Base-by-base conservation (phyloP, 2,329 filamentous ascomycete genomes). In the Aureobasidium lini region DNA sequence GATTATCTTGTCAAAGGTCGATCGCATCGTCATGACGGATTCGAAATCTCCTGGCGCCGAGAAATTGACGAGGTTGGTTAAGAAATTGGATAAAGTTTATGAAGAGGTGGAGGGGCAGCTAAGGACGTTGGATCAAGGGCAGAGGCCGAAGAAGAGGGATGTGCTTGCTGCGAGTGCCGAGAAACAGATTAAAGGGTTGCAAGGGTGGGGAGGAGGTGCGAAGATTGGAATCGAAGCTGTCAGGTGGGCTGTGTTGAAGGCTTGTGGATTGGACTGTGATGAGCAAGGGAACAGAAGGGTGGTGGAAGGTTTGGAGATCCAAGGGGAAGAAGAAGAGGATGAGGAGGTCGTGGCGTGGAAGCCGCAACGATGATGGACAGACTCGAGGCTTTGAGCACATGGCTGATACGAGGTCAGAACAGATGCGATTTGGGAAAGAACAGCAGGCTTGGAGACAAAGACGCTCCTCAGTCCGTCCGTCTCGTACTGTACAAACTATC, bases 1-100 rank as follows among this genome's bases (percentile, higher is more conserved):
- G 68, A 73, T 89, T 15, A 74, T 90, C 15, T 67, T 89, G n/a
- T 82, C 80, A 6, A 89, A 89, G 69, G 77, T 81, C 6, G 86
- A 90, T 67, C 80, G 80, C 61, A 62, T 85, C 13, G 65, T 85
- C 5, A 68, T 64, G 48, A 65, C 54, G 58, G 66, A 57, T 39
- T 65, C 34, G 2, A 72, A 72, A 69, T 36, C 46, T 3, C 59
- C 60, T 6, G 42, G 58, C 7, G 16, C 36, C 1, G 58, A 52
- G 15, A 52, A 53, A 48, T 5, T 60, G 7, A 13, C 11, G 3
- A 10, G 52, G 0, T 7, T n/a, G 8, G 54, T 57, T 2, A 23
- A n/a, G 1, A 48, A 56, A 56, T 13, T 56, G 40, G 40, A 44
- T 2, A 36, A 36, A 2, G 18, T 31, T 4, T 44, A 36, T 9